phyloP scores from a whole-genome alignment of 345 rosid genomes.

The Alliaria petiolata region DNA sequence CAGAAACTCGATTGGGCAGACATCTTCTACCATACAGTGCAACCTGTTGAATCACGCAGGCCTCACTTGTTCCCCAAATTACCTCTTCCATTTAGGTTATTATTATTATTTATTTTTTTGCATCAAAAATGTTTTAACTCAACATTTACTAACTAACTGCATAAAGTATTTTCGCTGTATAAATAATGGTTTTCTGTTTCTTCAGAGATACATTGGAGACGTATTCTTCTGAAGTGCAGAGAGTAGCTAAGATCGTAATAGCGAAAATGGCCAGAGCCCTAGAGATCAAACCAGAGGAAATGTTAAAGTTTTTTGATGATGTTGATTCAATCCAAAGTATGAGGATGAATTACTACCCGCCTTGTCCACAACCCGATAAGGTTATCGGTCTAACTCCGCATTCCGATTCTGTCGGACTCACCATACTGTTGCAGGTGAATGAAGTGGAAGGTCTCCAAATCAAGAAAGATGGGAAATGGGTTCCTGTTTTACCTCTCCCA shows the following conservation, averaged over 20 bases:
- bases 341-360: conserved; percentile 62
- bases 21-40: conserved; percentile 2
- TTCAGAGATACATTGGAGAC: conserved; percentile 44
- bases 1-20: conserved; percentile 42
- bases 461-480: conserved; percentile 43
- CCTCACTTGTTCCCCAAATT: conserved; percentile 35
- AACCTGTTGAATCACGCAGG: conserved; percentile 22
- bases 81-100: conserved; percentile 35
- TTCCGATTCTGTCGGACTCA: conserved; percentile 46
- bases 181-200: background rate
- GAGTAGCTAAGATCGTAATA: conserved; percentile 35
- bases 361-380: conserved; percentile 56
- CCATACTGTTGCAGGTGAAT: conserved; percentile 45
- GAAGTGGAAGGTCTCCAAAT: conserved; percentile 57
- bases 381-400: conserved; percentile 48
- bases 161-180: background rate
- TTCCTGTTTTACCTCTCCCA: conserved; percentile 47
- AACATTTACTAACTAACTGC: background rate
- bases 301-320: conserved; percentile 27
- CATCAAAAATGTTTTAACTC: background rate
- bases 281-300: conserved; percentile 49
- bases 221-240: conserved; percentile 38
- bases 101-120: background rate
- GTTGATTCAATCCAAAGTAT: conserved; percentile 28
- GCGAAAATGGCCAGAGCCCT: conserved; percentile 42